Base-by-base conservation (phyloP, 257 asterid genomes). In the Solanum appendiculatum region DNA sequence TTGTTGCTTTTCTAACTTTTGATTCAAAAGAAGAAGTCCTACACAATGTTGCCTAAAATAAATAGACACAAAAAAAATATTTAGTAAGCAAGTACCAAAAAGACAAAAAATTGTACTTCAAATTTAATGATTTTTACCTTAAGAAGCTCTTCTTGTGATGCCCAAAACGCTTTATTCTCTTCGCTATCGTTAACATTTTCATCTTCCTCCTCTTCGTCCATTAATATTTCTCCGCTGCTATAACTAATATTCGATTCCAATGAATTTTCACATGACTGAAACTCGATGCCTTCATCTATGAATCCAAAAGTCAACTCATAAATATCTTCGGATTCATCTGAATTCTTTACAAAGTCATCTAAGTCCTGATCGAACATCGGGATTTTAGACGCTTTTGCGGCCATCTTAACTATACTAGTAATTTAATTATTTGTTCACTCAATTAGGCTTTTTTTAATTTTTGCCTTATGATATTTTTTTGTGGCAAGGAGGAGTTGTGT, bases 141-240 rank as follows among this genome's bases (percentile, higher is more conserved):
- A 25, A 91, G 85, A 86, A 91, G 87, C 83, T 88, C 87, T 66
- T 42, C 64, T 39, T 90, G 92, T 33, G 87, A 86, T 69, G 83
- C 90, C 93, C 92, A 91, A 31, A 88, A 91, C 1, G 31, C 70
- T 88, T 89, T 91, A 13, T 70, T 86, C 20, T 86, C 89, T 23
- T 87, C 91, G 7, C 9, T 54, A 44, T 70, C 77, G 39, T 27
- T 56, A 44, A 29, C 48, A 29, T 83, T 44, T 18, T 48, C 89
- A 16, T 83, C 89, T 1, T 90, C 91, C 6, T 90, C 93, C 25
- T 87, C 88, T 2, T 85, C 84, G 2, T 83, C 78, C 25, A 68
- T 40, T 7, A 16, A 4, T 69, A 63, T 72, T 5, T 85, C 89
- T n/a, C 64, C 42, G 5, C 40, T 84, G 1, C 23, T 78, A 33